phyloP scores from a whole-genome alignment of 73 alveolate genomes.

The Tetrahymena elliotti region DNA sequence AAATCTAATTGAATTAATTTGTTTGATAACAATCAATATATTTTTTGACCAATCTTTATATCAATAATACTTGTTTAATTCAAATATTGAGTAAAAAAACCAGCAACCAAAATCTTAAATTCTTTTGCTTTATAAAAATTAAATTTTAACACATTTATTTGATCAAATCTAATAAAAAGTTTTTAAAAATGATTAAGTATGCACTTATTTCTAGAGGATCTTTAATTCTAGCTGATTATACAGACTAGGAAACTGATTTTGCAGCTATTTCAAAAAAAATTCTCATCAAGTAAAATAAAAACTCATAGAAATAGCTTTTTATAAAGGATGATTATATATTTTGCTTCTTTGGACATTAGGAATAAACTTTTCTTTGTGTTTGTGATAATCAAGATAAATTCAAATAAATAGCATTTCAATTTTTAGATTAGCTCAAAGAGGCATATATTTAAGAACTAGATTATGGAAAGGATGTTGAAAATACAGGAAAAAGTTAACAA shows the following conservation, averaged over 20 bases:
- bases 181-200: not conserved
- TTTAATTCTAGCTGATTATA: not conserved
- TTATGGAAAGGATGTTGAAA: not conserved
- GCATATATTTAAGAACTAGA: not conserved
- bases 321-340: not conserved
- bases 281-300: not conserved
- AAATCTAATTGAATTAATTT: too few species aligned
- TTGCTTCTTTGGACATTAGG: not conserved
- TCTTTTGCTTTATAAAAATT: too few species aligned
- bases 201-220: not conserved
- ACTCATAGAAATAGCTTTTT: not conserved
- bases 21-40: too few species aligned
- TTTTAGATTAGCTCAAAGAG: not conserved
- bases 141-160: not conserved
- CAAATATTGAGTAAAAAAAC: too few species aligned
- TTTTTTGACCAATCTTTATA: too few species aligned
- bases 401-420: not conserved
- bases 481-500: not conserved
- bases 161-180: not conserved
- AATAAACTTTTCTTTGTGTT: not conserved
- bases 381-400: not conserved
- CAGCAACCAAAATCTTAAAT: too few species aligned
- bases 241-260: not conserved
- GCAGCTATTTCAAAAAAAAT: not conserved
- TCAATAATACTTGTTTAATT: too few species aligned